phyloP scores from a whole-genome alignment of 2,329 filamentous ascomycete genomes.

The Lasiodiplodia sp. region DNA sequence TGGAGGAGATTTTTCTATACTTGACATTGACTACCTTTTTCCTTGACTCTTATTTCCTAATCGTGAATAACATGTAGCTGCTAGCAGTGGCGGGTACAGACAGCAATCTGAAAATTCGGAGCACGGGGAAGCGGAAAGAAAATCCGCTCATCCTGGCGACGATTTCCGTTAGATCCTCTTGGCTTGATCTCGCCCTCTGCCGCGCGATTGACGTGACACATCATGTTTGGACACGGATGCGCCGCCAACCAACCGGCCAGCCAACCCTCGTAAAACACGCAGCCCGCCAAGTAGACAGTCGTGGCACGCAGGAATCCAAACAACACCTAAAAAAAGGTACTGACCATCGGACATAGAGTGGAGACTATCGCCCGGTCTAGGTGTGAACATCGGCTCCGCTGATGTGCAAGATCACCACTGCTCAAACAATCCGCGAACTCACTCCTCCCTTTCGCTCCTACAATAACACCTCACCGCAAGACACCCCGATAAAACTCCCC shows the following conservation, averaged over 20 bases:
- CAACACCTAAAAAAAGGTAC: too few species aligned
- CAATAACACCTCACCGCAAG: background rate
- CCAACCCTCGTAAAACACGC: slow-evolving; percentile 7
- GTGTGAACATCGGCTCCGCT: too few species aligned
- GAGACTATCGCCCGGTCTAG: too few species aligned
- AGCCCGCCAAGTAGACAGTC: slow-evolving; percentile 3
- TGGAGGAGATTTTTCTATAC: slow-evolving; percentile 13
- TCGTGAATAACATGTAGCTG: background rate
- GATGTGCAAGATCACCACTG: background rate
- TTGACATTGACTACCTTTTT: slow-evolving; percentile 18
- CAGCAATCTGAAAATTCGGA: slow-evolving; percentile 5
- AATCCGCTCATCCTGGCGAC: slow-evolving; percentile 1
- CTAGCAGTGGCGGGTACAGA: background rate
- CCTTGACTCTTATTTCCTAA: slow-evolving; percentile 1
- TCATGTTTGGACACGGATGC: background rate
- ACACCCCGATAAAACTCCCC: background rate
- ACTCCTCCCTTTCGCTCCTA: background rate
- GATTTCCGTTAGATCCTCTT: slow-evolving; percentile 5
- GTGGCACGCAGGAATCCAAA: background rate
- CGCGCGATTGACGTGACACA: slow-evolving; percentile 15
- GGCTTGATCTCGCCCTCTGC: background rate
- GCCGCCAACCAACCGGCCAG: background rate
- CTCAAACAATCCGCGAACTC: background rate
- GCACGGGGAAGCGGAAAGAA: background rate
- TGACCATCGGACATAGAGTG: too few species aligned